Percentiles rank a stretch among this genome's conserved stretches.
phyloP scores from a whole-genome alignment of 192 early-diverging fungal genomes.

The Gonapodya prolifera region DNA sequence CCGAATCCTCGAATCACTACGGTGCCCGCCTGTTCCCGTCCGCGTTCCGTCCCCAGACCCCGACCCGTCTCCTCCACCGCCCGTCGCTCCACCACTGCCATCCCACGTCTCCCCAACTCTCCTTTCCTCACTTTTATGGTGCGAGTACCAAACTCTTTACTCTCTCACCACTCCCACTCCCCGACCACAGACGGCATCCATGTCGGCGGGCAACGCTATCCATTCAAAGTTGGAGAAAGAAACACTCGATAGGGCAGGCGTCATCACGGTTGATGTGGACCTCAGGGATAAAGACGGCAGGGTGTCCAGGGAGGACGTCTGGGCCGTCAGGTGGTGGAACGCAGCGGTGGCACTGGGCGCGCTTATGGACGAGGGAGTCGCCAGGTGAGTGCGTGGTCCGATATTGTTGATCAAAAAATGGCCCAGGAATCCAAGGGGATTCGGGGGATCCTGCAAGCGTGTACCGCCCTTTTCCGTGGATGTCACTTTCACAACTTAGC shows the following conservation, averaged over 20 bases:
- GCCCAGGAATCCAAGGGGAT: no score
- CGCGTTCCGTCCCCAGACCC: no score
- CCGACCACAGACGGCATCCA: not conserved
- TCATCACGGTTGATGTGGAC: not conserved
- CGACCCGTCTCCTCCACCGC: not conserved
- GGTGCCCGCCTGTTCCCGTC: no score
- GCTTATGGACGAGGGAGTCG: not conserved
- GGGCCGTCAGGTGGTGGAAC: not conserved
- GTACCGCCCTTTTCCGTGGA: no score
- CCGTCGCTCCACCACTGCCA: not conserved
- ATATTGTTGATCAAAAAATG: no score
- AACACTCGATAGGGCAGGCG: not conserved
- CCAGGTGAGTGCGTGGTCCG: not conserved
- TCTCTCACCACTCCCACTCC: not conserved
- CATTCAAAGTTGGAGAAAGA: not conserved
- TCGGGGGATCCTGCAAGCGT: no score
- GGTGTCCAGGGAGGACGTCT: not conserved
- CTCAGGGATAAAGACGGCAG: not conserved
- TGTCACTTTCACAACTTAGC: no score
- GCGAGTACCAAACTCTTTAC: not conserved
- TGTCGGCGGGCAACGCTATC: not conserved
- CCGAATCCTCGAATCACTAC: no score
- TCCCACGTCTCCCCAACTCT: not conserved
- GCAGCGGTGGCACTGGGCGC: not conserved
- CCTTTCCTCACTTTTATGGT: not conserved